These are phyloP conservation scores for Flaveria ramosissima DNA, from an alignment of 129 eudicot genomes.

Conservation along the genomic window DNA sequence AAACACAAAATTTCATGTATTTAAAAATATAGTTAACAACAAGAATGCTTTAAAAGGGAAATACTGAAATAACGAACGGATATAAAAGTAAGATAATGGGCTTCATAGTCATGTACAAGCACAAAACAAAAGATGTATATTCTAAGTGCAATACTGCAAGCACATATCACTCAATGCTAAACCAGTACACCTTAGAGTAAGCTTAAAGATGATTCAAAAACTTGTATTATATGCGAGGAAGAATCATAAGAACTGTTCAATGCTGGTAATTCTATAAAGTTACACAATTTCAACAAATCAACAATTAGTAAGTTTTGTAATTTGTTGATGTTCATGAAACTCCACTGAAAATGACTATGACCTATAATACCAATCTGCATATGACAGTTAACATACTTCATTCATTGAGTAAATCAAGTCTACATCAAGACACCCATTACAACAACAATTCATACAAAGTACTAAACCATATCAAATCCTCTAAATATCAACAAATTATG, in stretches of 20 bases:
- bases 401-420: neutral
- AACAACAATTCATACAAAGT: neutral
- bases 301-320: no score
- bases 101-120: no score
- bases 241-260: neutral
- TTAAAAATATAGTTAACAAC: conserved; percentile 1
- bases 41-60: neutral
- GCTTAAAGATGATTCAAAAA: neutral
- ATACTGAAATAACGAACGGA: no score
- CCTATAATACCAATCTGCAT: no score
- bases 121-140: no score
- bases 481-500: neutral
- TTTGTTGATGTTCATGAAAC: no score
- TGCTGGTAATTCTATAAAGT: neutral
- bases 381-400: no score
- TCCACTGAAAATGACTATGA: no score
- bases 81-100: no score
- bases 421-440: neutral
- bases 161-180: neutral
- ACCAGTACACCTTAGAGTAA: neutral
- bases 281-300: neutral
- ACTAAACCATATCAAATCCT: conserved; percentile 7
- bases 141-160: neutral
- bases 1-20: neutral
- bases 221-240: neutral